phyloP scores from a whole-genome alignment of 2,329 filamentous ascomycete species.

The Thermothelomyces thermophilus region DNA sequence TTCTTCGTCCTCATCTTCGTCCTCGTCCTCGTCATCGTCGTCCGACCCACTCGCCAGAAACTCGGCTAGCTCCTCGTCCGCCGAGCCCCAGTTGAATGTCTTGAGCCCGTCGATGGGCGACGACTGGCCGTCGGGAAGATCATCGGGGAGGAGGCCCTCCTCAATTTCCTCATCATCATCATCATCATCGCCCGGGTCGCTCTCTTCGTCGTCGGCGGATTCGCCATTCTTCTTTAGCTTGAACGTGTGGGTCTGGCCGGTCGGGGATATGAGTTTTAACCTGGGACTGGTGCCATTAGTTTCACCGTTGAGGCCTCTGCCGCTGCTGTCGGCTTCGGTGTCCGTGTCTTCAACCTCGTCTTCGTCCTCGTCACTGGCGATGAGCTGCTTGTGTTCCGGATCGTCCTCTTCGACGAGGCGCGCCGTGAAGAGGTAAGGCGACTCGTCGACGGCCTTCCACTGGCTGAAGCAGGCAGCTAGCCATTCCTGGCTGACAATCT shows the following conservation, averaged over 20 bases:
- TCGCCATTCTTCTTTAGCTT: neutral
- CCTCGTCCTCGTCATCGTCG: conserved; percentile 32
- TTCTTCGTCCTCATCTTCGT: conserved; percentile 15
- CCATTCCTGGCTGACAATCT: conserved; percentile 91
- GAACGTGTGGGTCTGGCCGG: conserved; percentile 14
- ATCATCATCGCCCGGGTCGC: conserved; percentile 33
- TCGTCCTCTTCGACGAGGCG: conserved; percentile 55
- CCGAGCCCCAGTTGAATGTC: conserved; percentile 54
- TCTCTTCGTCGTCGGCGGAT: neutral
- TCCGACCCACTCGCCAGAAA: conserved; percentile 57
- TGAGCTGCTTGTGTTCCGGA: conserved; percentile 9
- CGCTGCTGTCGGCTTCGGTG: neutral
- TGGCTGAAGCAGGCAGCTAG: conserved; percentile 75
- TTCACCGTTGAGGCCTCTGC: neutral
- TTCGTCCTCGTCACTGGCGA: conserved; percentile 32
- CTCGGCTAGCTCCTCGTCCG: conserved; percentile 68
- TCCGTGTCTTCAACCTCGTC: conserved; percentile 24
- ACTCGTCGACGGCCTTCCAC: conserved; percentile 76
- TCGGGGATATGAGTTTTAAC: neutral
- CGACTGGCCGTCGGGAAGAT: conserved; percentile 41
- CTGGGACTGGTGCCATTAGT: neutral
- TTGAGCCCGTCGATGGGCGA: conserved; percentile 50
- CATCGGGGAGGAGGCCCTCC: conserved; percentile 41
- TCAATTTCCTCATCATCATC: conserved; percentile 38
- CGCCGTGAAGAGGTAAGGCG: conserved; percentile 64